Percentiles rank a stretch among this genome's conserved stretches.
Conservation (phyloP, 2,329 filamentous ascomycete genomes). For the Nemania serpens region DNA sequence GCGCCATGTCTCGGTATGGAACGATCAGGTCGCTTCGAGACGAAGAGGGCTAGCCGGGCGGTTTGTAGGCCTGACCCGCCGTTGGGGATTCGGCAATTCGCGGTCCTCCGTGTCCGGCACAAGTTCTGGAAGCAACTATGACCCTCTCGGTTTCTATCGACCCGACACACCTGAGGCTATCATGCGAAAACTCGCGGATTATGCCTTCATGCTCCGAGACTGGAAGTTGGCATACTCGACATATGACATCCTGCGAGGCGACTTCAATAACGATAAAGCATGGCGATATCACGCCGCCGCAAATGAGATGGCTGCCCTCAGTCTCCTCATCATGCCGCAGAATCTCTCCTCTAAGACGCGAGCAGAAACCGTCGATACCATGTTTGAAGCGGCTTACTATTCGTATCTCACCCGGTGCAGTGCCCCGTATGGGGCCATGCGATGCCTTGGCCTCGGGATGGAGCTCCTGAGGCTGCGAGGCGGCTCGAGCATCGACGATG, state of each 20-base stretch:
- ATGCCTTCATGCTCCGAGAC: conserved; percentile 94
- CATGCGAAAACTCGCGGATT: conserved; percentile 92
- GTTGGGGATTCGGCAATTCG: conserved; percentile 80
- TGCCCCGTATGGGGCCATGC: conserved; percentile 77
- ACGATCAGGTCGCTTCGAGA: conserved; percentile 92
- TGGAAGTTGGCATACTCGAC: conserved; percentile 92
- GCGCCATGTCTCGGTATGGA: conserved; percentile 87
- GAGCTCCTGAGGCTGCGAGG: conserved; percentile 84
- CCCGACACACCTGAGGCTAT: conserved; percentile 86
- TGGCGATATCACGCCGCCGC: conserved; percentile 94
- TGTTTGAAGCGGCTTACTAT: conserved; percentile 89
- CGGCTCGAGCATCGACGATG: conserved; percentile 80
- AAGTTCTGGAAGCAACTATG: conserved; percentile 69
- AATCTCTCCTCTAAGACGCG: conserved; percentile 75
- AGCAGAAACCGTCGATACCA: conserved; percentile 79
- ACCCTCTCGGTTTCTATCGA: conserved; percentile 78
- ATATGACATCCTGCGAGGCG: conserved; percentile 85
- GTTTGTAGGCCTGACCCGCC: conserved; percentile 92
- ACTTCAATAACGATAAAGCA: conserved; percentile 94
- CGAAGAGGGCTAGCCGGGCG: conserved; percentile 86
- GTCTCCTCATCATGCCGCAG: conserved; percentile 77
- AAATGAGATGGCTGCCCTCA: conserved; percentile 92
- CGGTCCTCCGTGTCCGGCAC: conserved; percentile 62
- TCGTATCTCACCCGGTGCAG: conserved; percentile 88
- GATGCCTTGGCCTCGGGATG: conserved; percentile 74